Evolutionary conservation across 2,329 filamentous ascomycete species (phyloP).

Genomic region (Cordyceps cicadae): DNA sequence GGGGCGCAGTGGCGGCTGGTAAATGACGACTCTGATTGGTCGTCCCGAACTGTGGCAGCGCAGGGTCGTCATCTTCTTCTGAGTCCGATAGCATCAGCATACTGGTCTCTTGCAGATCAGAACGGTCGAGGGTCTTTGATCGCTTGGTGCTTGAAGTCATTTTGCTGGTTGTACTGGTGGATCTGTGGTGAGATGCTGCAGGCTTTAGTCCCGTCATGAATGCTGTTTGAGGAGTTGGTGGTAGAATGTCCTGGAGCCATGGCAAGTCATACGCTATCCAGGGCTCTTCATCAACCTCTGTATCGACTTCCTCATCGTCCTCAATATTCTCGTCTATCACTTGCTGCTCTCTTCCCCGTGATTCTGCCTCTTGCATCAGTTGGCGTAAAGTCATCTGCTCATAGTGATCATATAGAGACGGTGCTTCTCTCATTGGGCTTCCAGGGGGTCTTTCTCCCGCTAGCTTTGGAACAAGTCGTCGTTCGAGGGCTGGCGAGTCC

Average conservation of each 20-base stretch:
- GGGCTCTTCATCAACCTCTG: constrained; percentile 9
- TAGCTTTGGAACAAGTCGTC: constrained; percentile 18
- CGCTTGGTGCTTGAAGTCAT: not conserved
- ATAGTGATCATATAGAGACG: constrained; percentile 50
- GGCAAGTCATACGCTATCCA: constrained; percentile 7
- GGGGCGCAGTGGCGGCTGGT: not conserved
- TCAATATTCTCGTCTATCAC: not conserved
- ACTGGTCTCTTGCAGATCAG: constrained; percentile 6
- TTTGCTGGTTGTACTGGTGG: constrained; percentile 2
- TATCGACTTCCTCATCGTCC: constrained; percentile 3
- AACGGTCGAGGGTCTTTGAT: not conserved
- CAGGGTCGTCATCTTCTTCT: constrained; percentile 1
- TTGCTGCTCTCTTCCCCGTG: constrained; percentile 16
- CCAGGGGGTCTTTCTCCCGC: constrained; percentile 17
- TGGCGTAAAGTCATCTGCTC: constrained; percentile 47
- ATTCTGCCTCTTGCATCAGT: constrained; percentile 24
- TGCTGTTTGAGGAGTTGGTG: not conserved
- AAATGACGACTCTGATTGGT: not conserved
- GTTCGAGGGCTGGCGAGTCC: constrained; percentile 16
- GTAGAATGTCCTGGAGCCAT: constrained; percentile 1
- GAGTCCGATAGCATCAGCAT: constrained; percentile 9
- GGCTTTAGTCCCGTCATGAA: not conserved
- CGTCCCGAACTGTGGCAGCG: not conserved
- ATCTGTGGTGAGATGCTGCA: not conserved
- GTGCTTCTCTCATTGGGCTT: constrained; percentile 31